phyloP scores from a whole-genome alignment of 768 basidiomycete species.

The Galerina sulciceps region DNA sequence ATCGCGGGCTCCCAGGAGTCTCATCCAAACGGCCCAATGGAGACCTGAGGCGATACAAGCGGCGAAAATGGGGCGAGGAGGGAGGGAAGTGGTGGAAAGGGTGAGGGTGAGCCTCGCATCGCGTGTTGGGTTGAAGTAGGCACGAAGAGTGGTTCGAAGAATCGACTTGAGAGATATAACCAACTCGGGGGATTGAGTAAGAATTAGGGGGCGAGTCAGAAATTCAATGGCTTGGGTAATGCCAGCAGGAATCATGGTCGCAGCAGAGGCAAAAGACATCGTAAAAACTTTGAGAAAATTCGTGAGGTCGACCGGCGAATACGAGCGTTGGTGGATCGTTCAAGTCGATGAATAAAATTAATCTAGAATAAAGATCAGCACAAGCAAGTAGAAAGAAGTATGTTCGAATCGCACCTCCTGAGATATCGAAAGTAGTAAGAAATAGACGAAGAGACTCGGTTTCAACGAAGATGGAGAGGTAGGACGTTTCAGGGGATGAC shows the following conservation, averaged over 20 bases:
- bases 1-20: slow-evolving; percentile 32
- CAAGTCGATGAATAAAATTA: too few relatives aligned
- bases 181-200: slow-evolving; percentile 21
- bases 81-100: slow-evolving; percentile 27
- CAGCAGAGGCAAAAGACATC: background rate
- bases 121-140: slow-evolving; percentile 17
- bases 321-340: too few relatives aligned
- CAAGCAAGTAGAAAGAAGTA: background rate
- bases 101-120: slow-evolving; percentile 25
- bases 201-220: slow-evolving; percentile 37
- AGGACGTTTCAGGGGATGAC: slow-evolving; percentile 14
- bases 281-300: too few relatives aligned
- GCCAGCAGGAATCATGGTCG: slow-evolving; percentile 15
- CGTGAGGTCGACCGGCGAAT: too few relatives aligned
- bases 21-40: slow-evolving; percentile 39
- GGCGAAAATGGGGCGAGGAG: slow-evolving; percentile 35
- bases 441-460: background rate
- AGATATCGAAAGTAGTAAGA: background rate
- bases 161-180: slow-evolving; percentile 28
- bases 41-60: slow-evolving; percentile 35
- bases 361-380: background rate
- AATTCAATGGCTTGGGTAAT: slow-evolving; percentile 35
- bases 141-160: slow-evolving; percentile 33
- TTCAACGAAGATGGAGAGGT: background rate
- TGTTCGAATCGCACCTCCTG: slow-evolving; percentile 1